These are phyloP conservation scores for Leccinum boreale DNA, from an alignment of 768 basidiomycete genomes.

Conservation along the genomic window DNA sequence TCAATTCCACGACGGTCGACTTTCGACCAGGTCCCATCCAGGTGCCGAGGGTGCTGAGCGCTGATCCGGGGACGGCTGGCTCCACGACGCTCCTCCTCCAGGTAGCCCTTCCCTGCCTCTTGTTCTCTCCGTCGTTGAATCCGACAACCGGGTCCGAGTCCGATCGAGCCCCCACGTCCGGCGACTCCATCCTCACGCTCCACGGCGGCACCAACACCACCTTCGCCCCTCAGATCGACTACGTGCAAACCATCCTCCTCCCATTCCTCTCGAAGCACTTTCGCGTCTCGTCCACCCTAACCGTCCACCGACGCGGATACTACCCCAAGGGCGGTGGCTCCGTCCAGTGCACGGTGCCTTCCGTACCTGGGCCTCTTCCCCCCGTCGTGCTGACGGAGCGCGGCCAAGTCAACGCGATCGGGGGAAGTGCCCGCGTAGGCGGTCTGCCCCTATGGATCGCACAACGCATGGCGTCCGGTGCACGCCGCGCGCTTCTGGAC, in stretches of 20 bases:
- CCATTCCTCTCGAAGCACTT: slow-evolving; percentile 67
- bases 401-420: slow-evolving; percentile 48
- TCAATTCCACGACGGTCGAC: slow-evolving; percentile 50
- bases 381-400: slow-evolving; percentile 52
- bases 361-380: slow-evolving; percentile 39
- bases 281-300: slow-evolving; percentile 39
- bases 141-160: neutral
- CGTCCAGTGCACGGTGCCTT: slow-evolving; percentile 40
- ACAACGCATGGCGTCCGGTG: slow-evolving; percentile 54
- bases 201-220: slow-evolving; percentile 72
- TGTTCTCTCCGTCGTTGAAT: slow-evolving; percentile 42
- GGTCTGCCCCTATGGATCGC: slow-evolving; percentile 59
- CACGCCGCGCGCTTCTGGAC: slow-evolving; percentile 39
- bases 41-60: slow-evolving; percentile 39
- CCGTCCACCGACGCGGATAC: slow-evolving; percentile 61
- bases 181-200: slow-evolving; percentile 50
- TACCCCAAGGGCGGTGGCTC: slow-evolving; percentile 72
- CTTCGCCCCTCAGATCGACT: slow-evolving; percentile 74
- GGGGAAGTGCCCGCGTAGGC: slow-evolving; percentile 63
- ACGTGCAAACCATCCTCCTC: slow-evolving; percentile 59
- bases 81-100: slow-evolving; percentile 72
- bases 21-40: slow-evolving; percentile 51
- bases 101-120: slow-evolving; percentile 63
- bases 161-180: slow-evolving; percentile 29
- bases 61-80: slow-evolving; percentile 59